Evolutionary conservation across 495 filamentous ascomycete genomes (phyloP).

Genomic region (Tuber microsphaerosporum): DNA sequence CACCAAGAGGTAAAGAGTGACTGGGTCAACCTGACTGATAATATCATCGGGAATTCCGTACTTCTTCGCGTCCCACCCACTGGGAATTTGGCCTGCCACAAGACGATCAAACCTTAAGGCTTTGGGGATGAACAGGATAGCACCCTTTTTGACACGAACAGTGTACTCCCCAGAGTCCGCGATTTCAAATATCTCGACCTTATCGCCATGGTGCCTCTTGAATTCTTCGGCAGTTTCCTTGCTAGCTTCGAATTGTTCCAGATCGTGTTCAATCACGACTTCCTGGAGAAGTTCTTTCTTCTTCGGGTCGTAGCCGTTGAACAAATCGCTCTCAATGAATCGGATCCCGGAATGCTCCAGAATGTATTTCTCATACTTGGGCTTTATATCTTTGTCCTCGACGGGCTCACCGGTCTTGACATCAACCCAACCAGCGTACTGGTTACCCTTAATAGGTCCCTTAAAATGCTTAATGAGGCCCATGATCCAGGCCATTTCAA

Average conservation of each 20-base stretch:
- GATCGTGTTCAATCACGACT: conserved; percentile 89
- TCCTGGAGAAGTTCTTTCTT: conserved; percentile 98
- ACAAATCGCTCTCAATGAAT: conserved; percentile 95
- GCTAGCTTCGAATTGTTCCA: conserved; percentile 93
- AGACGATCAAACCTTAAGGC: conserved; percentile 93
- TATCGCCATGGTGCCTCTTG: conserved; percentile 90
- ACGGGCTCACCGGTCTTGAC: conserved; percentile 88
- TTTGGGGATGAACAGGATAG: conserved; percentile 89
- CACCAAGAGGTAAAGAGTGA: conserved; percentile 89
- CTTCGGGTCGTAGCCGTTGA: conserved; percentile 94
- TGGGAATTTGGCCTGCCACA: conserved; percentile 91
- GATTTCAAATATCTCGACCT: conserved; percentile 94
- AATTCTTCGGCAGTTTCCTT: conserved; percentile 98
- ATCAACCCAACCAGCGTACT: conserved; percentile 96
- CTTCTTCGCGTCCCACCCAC: conserved; percentile 88
- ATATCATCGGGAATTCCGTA: conserved; percentile 98
- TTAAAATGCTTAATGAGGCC: conserved; percentile 98
- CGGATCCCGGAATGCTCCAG: conserved; percentile 96
- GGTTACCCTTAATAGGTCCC: conserved; percentile 90
- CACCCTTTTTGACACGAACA: conserved; percentile 88
- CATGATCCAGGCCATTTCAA: conserved; percentile 99
- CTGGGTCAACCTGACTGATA: conserved; percentile 91
- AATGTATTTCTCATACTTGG: conserved; percentile 92
- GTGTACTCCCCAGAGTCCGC: conserved; percentile 87
- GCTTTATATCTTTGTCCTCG: conserved; percentile 94